Percentiles rank a stretch among this genome's conserved stretches.
Evolutionary conservation across 352 stramenopile species (phyloP).

Genomic region (Phytopythium oedochilum): DNA sequence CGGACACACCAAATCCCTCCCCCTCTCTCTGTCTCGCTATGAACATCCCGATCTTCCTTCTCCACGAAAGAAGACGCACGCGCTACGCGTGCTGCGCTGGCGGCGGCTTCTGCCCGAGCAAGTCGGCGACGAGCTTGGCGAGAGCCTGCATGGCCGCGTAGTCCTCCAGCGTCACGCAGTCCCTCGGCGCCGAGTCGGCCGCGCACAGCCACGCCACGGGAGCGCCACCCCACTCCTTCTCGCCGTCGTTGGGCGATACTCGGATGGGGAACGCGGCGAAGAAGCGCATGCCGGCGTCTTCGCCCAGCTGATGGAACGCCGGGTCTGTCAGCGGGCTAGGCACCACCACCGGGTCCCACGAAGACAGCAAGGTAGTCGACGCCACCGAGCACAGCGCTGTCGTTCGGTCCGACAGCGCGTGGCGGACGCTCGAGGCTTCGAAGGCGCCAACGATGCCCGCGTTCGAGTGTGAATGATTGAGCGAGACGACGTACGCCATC

Average conservation of each 20-base stretch:
- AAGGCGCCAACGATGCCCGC: constrained; percentile 37
- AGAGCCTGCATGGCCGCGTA: constrained; percentile 38
- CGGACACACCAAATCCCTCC: not conserved
- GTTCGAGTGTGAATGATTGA: constrained; percentile 9
- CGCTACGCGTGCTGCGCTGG: not conserved
- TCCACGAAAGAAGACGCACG: not conserved
- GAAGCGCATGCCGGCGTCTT: constrained; percentile 38
- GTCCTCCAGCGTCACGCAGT: constrained; percentile 34
- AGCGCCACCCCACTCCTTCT: constrained; percentile 8
- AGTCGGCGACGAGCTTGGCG: constrained; percentile 49
- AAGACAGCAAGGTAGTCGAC: constrained; percentile 11
- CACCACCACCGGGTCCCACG: constrained; percentile 35
- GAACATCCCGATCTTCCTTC: not conserved
- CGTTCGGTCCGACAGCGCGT: constrained; percentile 10
- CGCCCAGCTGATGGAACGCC: constrained; percentile 24
- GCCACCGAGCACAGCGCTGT: constrained; percentile 9
- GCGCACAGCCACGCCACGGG: constrained; percentile 39
- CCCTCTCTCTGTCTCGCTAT: not conserved
- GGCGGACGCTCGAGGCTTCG: constrained; percentile 4
- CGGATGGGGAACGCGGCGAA: constrained; percentile 52
- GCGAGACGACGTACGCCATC: constrained; percentile 38
- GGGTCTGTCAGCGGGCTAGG: constrained; percentile 30
- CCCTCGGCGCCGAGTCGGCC: constrained; percentile 20
- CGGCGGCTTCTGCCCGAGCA: constrained; percentile 27
- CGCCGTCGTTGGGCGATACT: not conserved